Evolutionary conservation across 1,284 basidiomycete species (phyloP).

Genomic region (Sanguinoderma infundibulare): DNA sequence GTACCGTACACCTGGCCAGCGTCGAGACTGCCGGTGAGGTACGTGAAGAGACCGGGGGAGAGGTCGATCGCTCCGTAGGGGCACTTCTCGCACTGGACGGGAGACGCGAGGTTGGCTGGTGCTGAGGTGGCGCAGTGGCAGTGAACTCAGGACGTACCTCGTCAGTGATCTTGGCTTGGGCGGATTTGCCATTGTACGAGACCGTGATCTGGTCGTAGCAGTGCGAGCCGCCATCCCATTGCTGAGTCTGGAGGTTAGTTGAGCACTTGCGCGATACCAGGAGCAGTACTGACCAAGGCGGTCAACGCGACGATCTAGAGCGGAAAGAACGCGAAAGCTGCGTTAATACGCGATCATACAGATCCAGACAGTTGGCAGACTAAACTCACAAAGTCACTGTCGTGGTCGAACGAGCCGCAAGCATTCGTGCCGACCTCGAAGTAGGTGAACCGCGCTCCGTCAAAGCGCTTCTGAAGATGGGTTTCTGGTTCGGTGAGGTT

Average conservation of each 20-base stretch:
- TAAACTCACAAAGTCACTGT: slow-evolving; percentile 40
- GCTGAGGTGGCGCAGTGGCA: background rate
- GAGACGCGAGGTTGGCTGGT: background rate
- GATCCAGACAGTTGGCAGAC: background rate
- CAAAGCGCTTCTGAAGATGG: slow-evolving; percentile 28
- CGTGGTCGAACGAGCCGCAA: slow-evolving; percentile 26
- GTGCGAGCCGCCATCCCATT: slow-evolving; percentile 26
- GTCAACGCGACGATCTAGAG: slow-evolving; percentile 24
- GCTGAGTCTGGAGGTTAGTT: slow-evolving; percentile 7
- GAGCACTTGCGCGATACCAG: too few relatives aligned
- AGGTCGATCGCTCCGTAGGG: slow-evolving; percentile 79
- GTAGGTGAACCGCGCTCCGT: slow-evolving; percentile 42
- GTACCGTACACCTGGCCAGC: slow-evolving; percentile 24
- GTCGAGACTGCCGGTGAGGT: slow-evolving; percentile 47
- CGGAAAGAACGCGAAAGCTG: background rate
- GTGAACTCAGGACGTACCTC: slow-evolving; percentile 24
- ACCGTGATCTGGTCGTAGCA: slow-evolving; percentile 24
- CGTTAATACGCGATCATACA: background rate
- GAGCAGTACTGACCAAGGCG: slow-evolving; percentile 19
- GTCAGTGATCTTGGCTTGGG: slow-evolving; percentile 28
- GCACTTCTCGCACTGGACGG: slow-evolving; percentile 68
- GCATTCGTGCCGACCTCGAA: slow-evolving; percentile 45
- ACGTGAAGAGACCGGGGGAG: slow-evolving; percentile 78
- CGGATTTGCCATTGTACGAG: slow-evolving; percentile 21
- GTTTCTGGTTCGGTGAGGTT: slow-evolving; percentile 12